Evolutionary conservation across 2,329 filamentous ascomycete species (phyloP).

Genomic region (Pestalotiopsis sp.): DNA sequence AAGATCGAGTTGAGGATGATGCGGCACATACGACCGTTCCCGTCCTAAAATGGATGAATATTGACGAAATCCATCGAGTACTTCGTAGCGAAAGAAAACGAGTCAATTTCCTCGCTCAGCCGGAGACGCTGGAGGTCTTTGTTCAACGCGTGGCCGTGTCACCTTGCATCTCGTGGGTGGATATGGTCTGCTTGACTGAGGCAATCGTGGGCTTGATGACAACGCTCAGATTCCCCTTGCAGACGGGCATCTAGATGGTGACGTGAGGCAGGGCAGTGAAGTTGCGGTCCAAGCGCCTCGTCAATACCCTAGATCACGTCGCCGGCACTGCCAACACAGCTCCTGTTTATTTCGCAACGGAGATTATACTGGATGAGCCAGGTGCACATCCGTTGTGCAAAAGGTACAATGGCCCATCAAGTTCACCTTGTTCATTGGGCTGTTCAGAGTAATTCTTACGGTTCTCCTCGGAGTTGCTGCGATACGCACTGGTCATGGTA

Average conservation of each 20-base stretch:
- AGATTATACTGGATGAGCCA: no score
- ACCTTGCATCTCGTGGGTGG: slow-evolving; percentile 63
- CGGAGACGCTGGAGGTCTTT: slow-evolving; percentile 17
- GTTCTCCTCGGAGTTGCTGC: no score
- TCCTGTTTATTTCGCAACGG: no score
- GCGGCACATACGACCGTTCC: slow-evolving; percentile 22
- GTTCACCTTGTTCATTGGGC: no score
- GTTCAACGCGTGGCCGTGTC: slow-evolving; percentile 53
- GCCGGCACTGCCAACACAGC: no score
- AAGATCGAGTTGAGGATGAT: slow-evolving; percentile 26
- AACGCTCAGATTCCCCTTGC: slow-evolving; percentile 48
- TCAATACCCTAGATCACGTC: no score
- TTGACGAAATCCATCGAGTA: slow-evolving; percentile 23
- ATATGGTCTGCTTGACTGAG: slow-evolving; percentile 59
- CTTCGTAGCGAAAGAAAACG: slow-evolving; percentile 31
- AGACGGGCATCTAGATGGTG: slow-evolving; percentile 53
- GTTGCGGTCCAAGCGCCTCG: slow-evolving; percentile 39
- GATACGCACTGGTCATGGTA: no score
- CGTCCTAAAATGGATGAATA: slow-evolving; percentile 25
- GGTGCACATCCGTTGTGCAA: no score
- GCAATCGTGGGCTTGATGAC: slow-evolving; percentile 59
- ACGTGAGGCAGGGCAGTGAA: slow-evolving; percentile 47
- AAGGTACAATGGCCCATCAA: no score
- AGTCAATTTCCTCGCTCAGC: slow-evolving; percentile 21
- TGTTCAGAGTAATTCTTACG: no score